Base-by-base conservation (phyloP, 306 rosid genomes). In the Aeschynomene evenia region DNA sequence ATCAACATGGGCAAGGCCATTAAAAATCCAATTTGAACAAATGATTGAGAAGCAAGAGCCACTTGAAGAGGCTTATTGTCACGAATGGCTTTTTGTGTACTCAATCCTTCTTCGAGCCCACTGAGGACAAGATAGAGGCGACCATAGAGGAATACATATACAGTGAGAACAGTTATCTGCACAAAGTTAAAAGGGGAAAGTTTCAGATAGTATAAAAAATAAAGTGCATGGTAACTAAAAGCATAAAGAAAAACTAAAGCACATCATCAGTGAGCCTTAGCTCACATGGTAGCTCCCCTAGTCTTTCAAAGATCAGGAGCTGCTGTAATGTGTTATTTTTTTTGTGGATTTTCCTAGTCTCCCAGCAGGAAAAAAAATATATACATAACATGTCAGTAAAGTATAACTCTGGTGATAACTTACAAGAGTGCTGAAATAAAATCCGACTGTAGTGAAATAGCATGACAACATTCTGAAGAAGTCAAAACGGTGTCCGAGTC, bases 401-500 rank as follows among this genome's bases (percentile, higher is more conserved):
- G 31, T 70, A 59, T 66, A 60, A 40, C 21, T 66, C 20, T 1
- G n/a, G 48, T 34, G 48, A 51, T 59, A 13, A 72, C 82, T 59
- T 79, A 79, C 82, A 40, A 79, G 82, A 31, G 82, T 79, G 66
- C 81, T 82, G 81, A 82, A 75, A 71, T 82, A 82, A 73, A 82
- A 82, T 53, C 86, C 86, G 65, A 82, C 65, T 37, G 86, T 82
- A 20, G 86, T 82, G 80, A 82, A 82, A 58, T 82, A 82, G 37
- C 82, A 82, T 9, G 86, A 82, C 69, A 79, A 13, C 85, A 82
- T 82, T 79, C 85, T 77, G 85, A 73, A 82, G 80, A 73, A 82
- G 70, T 82, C 85, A 70, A 82, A 82, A 12, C 85, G 85, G 33
- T 79, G 82, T 75, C 85, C 85, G 58, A 82, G 85, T 48, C 86